Base-by-base conservation (phyloP, 2,329 filamentous ascomycete genomes). In the Thielaviopsis euricoi region DNA sequence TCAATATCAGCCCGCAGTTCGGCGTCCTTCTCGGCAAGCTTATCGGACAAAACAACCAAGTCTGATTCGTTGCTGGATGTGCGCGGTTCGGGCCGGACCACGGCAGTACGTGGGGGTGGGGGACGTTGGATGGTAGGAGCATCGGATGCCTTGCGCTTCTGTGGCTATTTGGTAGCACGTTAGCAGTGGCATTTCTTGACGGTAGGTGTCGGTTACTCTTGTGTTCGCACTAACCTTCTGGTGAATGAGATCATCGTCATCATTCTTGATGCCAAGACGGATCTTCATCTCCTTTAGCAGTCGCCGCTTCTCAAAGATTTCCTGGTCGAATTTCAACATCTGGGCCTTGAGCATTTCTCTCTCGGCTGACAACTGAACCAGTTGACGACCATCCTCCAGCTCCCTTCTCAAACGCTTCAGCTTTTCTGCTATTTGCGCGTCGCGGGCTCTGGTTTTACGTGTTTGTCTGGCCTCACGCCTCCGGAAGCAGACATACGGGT, bases 401-500 rank as follows among this genome's bases (percentile, higher is more conserved):
- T 98, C 91, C 65, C 85, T 85, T 58, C 93, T 84, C 66, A 98
- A 74, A 68, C 87, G 88, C 74, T 93, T 93, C 64, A 98, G 79
- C 70, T 95, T 96, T 68, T 98, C 93, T 57, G 87, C 88, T 65
- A 91, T 89, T 71, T 95, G 91, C 40, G 88, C 88, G 74, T 98
- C 93, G 66, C 93, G 83, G 64, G 88, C 89, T 67, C 93, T 81
- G 43, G 93, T 98, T 74, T 97, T 98, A 65, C 93, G 86, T 54
- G 89, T 91, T 69, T 95, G 89, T 59, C 93, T 85, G 52, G 95
- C 87, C 71, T 98, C 93, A 62, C 93, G 87, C 64, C 93, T 83
- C 68, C 93, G 83, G 80, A 98, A 98, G 72, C 93, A 98, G 66
- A 98, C 90, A 72, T 95, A 98, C 53, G 93, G 93, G 71, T 98